A percentile compares a stretch with the other conserved stretches of the same genome.
phyloP scores from a whole-genome alignment of 176 grass and related monocot genomes.

The Paspalum vaginatum region DNA sequence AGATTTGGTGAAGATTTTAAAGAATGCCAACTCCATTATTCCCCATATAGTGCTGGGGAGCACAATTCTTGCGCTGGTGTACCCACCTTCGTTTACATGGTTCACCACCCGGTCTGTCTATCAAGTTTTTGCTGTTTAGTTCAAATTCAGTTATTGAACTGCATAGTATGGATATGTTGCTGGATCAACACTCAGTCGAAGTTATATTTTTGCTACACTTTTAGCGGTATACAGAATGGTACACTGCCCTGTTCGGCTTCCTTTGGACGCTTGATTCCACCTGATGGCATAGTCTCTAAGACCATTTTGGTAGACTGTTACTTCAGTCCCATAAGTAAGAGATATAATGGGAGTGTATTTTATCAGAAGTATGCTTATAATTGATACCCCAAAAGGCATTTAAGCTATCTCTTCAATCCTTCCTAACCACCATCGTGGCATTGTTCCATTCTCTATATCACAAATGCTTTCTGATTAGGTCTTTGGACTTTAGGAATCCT shows the following conservation, averaged over 20 bases:
- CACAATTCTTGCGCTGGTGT: constrained; percentile 83
- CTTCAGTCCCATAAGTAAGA: constrained; percentile 8
- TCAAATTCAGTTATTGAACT: constrained; percentile 14
- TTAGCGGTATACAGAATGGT: background rate
- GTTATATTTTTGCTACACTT: constrained; percentile 17
- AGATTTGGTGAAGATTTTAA: constrained; percentile 62
- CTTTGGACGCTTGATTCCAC: background rate
- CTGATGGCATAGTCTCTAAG: background rate
- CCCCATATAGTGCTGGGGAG: constrained; percentile 91
- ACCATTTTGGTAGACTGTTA: background rate
- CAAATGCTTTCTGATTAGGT: background rate
- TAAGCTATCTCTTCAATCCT: background rate
- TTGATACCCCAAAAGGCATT: background rate
- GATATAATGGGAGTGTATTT: background rate
- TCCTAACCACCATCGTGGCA: background rate
- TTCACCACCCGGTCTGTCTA: constrained; percentile 79
- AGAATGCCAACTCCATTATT: constrained; percentile 74
- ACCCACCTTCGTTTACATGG: constrained; percentile 94
- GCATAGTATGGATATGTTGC: background rate
- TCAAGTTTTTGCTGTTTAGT: background rate
- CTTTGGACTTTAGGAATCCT: background rate
- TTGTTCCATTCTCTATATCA: background rate
- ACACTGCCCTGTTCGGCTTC: constrained; percentile 9
- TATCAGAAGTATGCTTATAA: constrained; percentile 10
- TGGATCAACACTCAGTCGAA: background rate